Evolutionary conservation across 1,284 basidiomycete species (phyloP), one percentile per base, ranked within the genome.

Genomic region (Puccinia sorghi): DNA sequence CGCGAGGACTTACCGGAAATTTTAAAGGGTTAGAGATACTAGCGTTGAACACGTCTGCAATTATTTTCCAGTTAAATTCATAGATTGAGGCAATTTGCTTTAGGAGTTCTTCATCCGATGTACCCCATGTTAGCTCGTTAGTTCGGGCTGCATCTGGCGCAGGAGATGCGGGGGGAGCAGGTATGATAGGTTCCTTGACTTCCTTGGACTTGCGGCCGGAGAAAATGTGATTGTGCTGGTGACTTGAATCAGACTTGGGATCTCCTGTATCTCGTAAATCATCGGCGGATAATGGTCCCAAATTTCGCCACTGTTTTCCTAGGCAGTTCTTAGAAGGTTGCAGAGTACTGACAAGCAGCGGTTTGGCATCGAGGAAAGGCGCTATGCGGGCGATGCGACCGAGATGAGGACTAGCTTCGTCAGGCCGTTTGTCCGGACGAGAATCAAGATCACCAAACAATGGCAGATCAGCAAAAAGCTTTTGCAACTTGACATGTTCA

Each of bases 391-490:
- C 66, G 64, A 77, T 77, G 1, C 74, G 74, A 69, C 64, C 74
- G 56, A 67, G 64, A 69, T 69, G 52, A 37, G 74, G 64, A 27
- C 74, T 77, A 22, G 64, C 50, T 69, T 77, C 64, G 56, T 77
- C 74, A 15, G 56, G 50, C 15, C 74, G 63, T 64, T 77, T 77
- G 43, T 77, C 74, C n/a, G 63, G 52, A n/a, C 63, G 63, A 69
- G 63, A 57, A 69, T 69, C 74, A 52, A 77, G 74, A 69, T 77
- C 74, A 25, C 74, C 74, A 20, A 77, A 77, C 39, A 77, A 69
- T 32, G 74, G 74, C 15, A 77, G 43, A 67, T 77, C 74, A 32
- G 37, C 27, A 37, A 77, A 77, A 20, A 77, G 63, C 48, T 66
- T 75, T 59, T 75, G 72, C 37, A 75, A 75, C 50, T 63, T 56